Percentiles rank a stretch among this genome's conserved stretches.
Conservation (phyloP, 2,329 filamentous ascomycete genomes). For the Penicillium hesseltinei region DNA sequence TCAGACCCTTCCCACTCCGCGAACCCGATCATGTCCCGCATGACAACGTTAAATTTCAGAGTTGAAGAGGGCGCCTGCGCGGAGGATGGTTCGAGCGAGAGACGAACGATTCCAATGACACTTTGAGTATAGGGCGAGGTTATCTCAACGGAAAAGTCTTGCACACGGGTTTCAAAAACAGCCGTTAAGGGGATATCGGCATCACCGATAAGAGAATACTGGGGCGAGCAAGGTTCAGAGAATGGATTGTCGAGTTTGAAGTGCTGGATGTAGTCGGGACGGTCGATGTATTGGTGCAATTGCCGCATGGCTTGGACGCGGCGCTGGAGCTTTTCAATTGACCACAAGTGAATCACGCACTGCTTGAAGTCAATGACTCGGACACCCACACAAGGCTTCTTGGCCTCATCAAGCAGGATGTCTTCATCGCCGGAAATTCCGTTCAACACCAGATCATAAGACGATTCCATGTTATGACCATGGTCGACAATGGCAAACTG, state of each 20-base stretch:
- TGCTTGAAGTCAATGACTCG: conserved; percentile 89
- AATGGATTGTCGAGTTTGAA: conserved; percentile 93
- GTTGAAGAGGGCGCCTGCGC: conserved; percentile 88
- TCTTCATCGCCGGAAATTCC: conserved; percentile 86
- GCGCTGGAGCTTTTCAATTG: conserved; percentile 83
- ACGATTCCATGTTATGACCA: conserved; percentile 85
- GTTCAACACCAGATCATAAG: conserved; percentile 94
- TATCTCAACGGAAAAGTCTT: conserved; percentile 89
- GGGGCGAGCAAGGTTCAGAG: conserved; percentile 82
- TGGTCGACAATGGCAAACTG: conserved; percentile 90
- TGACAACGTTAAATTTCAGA: conserved; percentile 96
- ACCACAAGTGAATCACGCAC: conserved; percentile 87
- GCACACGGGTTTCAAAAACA: conserved; percentile 90
- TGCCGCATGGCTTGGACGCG: conserved; percentile 91
- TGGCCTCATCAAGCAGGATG: conserved; percentile 71
- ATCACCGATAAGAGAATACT: conserved; percentile 89
- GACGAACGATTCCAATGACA: conserved; percentile 82
- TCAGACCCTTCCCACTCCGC: conserved; percentile 93
- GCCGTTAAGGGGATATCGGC: conserved; percentile 87
- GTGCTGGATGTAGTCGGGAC: conserved; percentile 91
- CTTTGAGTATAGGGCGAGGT: conserved; percentile 89
- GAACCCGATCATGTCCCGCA: conserved; percentile 94
- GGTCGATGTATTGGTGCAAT: conserved; percentile 93
- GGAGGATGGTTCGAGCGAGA: conserved; percentile 90
- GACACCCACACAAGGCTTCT: conserved; percentile 87